These are phyloP conservation scores for Penicillium sp. DNA, from an alignment of 2,329 filamentous ascomycete species.

Conservation along the genomic window DNA sequence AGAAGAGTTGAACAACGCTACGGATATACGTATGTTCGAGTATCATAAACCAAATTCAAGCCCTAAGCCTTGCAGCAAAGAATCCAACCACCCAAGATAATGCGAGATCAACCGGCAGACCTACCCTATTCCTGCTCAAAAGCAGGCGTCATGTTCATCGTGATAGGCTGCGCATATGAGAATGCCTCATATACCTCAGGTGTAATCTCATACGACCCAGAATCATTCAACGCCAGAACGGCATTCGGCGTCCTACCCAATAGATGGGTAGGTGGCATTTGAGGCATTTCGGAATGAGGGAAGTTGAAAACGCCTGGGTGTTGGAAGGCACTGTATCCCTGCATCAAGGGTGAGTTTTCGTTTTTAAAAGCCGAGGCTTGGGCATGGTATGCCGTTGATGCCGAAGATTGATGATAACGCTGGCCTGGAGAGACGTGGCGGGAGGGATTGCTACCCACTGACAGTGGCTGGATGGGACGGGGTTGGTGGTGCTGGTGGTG, in stretches of 20 bases:
- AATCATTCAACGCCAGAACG: conserved; percentile 40
- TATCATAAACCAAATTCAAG: conserved; percentile 1
- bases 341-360: conserved; percentile 16
- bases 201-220: conserved; percentile 44
- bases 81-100: background rate
- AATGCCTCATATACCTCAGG: conserved; percentile 50
- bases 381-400: conserved; percentile 19
- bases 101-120: conserved; percentile 10
- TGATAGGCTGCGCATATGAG: conserved; percentile 47
- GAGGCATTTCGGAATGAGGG: conserved; percentile 26
- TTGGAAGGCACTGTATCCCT: conserved; percentile 25
- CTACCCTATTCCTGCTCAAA: conserved; percentile 32
- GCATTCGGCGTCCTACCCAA: conserved; percentile 36
- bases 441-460: conserved; percentile 22
- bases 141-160: conserved; percentile 42
- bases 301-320: conserved; percentile 29
- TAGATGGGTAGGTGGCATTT: conserved; percentile 31
- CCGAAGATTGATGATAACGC: conserved; percentile 17
- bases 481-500: conserved; percentile 15
- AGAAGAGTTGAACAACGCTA: too few species aligned
- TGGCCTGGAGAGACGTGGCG: conserved; percentile 24
- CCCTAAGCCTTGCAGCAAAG: background rate
- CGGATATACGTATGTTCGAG: too few species aligned
- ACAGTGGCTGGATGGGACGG: conserved; percentile 31
- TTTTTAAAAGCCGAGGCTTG: conserved; percentile 18